These are phyloP conservation scores for Fusarium transvaalense DNA, from an alignment of 2,329 filamentous ascomycete species.

Conservation along the genomic window DNA sequence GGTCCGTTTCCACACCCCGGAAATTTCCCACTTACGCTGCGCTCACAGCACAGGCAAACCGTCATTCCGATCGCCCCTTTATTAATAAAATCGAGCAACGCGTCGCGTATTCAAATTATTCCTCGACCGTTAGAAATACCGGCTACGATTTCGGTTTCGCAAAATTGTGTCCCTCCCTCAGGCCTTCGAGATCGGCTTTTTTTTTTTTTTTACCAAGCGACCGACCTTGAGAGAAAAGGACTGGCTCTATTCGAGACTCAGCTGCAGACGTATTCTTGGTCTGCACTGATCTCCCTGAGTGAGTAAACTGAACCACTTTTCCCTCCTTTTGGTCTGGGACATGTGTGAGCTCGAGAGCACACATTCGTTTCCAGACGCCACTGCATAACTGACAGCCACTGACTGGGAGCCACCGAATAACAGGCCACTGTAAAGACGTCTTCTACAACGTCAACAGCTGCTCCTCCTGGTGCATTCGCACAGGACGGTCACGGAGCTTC, in stretches of 20 bases:
- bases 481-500: conserved; percentile 65
- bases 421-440: conserved; percentile 67
- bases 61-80: conserved; percentile 47
- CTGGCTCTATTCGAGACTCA: conserved; percentile 61
- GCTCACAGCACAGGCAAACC: conserved; percentile 37
- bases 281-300: conserved; percentile 73
- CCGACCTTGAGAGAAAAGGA: conserved; percentile 48
- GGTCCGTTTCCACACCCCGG: conserved; percentile 43
- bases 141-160: conserved; percentile 37
- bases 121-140: conserved; percentile 35
- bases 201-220: conserved; percentile 33
- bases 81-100: conserved; percentile 48
- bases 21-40: conserved; percentile 43
- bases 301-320: conserved; percentile 44
- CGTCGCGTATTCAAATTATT: conserved; percentile 50
- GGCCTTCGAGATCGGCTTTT: conserved; percentile 45
- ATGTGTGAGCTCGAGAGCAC: conserved; percentile 38
- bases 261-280: conserved; percentile 69
- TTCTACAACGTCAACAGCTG: conserved; percentile 62
- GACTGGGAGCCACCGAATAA: conserved; percentile 38
- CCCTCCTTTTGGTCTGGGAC: conserved; percentile 25
- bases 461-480: conserved; percentile 70
- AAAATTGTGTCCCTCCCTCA: conserved; percentile 34
- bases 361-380: conserved; percentile 44
- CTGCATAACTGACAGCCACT: conserved; percentile 44